Evolutionary conservation across 1,284 basidiomycete species (phyloP).

Genomic region (Irpex lacteus): DNA sequence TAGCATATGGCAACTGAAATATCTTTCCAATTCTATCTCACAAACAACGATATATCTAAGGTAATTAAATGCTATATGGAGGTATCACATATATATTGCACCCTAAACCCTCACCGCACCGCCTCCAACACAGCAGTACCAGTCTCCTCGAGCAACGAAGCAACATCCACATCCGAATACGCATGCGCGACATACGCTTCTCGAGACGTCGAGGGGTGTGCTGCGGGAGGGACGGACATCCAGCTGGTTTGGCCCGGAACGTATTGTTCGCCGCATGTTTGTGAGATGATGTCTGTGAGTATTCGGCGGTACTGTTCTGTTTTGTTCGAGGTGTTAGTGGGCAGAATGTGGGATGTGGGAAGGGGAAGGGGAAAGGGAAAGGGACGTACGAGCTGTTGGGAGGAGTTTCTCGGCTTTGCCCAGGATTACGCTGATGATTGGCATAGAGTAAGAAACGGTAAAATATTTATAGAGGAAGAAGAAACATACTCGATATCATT

Average conservation of each 20-base stretch:
- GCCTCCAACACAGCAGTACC: too few relatives aligned
- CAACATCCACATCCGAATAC: too few relatives aligned
- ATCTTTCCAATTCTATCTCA: too few relatives aligned
- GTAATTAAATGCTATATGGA: too few relatives aligned
- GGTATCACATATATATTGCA: too few relatives aligned
- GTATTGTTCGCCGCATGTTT: conserved; percentile 28
- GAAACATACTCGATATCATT: conserved; percentile 62
- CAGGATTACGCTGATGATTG: conserved; percentile 48
- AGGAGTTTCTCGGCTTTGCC: conserved; percentile 60
- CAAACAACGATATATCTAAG: too few relatives aligned
- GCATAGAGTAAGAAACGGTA: not conserved
- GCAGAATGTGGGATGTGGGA: not conserved
- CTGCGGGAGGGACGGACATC: not conserved
- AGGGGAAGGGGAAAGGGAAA: not conserved
- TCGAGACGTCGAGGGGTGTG: not conserved
- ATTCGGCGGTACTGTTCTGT: conserved; percentile 57
- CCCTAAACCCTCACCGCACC: too few relatives aligned
- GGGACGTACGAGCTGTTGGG: conserved; percentile 50
- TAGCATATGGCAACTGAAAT: too few relatives aligned
- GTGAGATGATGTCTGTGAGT: conserved; percentile 43
- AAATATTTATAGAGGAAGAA: conserved; percentile 4
- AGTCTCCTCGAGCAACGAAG: too few relatives aligned
- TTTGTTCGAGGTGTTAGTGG: too few relatives aligned
- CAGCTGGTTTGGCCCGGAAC: conserved; percentile 7
- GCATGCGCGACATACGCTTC: not conserved